phyloP scores from a whole-genome alignment of 768 basidiomycete genomes.

The Suillus placidus region DNA sequence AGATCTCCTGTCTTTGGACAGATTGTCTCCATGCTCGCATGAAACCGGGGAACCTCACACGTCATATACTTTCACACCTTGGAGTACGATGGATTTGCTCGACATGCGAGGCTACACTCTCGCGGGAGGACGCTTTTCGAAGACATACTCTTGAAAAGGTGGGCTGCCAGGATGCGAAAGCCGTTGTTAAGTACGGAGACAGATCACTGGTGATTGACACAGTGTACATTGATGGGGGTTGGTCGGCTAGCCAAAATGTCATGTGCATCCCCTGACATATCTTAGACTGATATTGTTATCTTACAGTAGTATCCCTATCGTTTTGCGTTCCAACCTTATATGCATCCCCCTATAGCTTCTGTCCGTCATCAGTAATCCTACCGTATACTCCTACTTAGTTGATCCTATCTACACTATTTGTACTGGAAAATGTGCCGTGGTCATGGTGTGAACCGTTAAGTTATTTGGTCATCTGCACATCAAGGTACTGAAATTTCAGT shows the following conservation, averaged over 20 bases:
- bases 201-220: not conserved
- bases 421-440: not conserved
- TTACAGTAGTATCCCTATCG: not conserved
- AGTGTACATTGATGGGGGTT: not conserved
- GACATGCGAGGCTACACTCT: not conserved
- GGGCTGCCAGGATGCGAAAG: not conserved
- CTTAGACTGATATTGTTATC: not conserved
- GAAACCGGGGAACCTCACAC: not conserved
- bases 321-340: not conserved
- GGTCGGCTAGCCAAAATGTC: not conserved
- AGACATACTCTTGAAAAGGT: not conserved
- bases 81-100: not conserved
- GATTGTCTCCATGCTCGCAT: not conserved
- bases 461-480: not conserved
- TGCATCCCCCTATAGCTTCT: not conserved
- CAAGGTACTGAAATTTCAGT: not conserved
- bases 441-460: not conserved
- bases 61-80: not conserved
- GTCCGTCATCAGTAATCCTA: not conserved
- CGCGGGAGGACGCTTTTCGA: slow-evolving; percentile 1
- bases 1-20: not conserved
- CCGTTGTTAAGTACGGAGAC: not conserved
- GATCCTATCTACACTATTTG: not conserved
- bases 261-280: not conserved
- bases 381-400: not conserved